Conservation (phyloP, 768 basidiomycete species). For the Russula abietina region DNA sequence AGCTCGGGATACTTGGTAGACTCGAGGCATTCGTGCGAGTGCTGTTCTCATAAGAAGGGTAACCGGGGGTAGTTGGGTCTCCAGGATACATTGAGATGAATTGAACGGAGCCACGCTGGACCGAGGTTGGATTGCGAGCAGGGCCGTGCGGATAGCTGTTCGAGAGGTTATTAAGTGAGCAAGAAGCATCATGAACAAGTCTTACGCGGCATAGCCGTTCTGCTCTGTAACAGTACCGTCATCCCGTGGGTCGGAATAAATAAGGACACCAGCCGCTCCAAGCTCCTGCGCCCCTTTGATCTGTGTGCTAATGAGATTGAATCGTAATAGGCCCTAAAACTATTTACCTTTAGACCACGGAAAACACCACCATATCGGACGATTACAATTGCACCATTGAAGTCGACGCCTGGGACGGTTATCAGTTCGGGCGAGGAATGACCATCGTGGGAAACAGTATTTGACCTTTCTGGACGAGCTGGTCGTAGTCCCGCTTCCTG, state of each 20-base stretch:
- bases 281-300: constrained; percentile 78
- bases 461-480: constrained; percentile 50
- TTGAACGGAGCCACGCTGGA: constrained; percentile 83
- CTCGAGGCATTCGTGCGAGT: constrained; percentile 56
- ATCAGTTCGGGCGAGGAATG: constrained; percentile 7
- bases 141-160: constrained; percentile 74
- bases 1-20: constrained; percentile 70
- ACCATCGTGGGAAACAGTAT: not conserved
- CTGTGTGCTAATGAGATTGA: constrained; percentile 32
- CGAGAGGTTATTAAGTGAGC: not conserved
- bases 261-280: constrained; percentile 71
- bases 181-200: not conserved
- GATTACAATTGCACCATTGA: constrained; percentile 74
- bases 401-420: constrained; percentile 47
- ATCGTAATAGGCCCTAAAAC: not conserved
- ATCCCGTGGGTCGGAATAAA: constrained; percentile 82
- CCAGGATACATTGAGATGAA: constrained; percentile 55
- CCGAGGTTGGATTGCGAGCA: constrained; percentile 75
- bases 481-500: constrained; percentile 63
- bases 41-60: constrained; percentile 79
- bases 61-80: constrained; percentile 83
- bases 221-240: constrained; percentile 71
- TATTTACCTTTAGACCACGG: constrained; percentile 77
- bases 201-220: constrained; percentile 64
- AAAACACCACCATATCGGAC: constrained; percentile 70